phyloP scores from a whole-genome alignment of 495 filamentous ascomycete genomes.

The Hapsidospora chrysogenum region DNA sequence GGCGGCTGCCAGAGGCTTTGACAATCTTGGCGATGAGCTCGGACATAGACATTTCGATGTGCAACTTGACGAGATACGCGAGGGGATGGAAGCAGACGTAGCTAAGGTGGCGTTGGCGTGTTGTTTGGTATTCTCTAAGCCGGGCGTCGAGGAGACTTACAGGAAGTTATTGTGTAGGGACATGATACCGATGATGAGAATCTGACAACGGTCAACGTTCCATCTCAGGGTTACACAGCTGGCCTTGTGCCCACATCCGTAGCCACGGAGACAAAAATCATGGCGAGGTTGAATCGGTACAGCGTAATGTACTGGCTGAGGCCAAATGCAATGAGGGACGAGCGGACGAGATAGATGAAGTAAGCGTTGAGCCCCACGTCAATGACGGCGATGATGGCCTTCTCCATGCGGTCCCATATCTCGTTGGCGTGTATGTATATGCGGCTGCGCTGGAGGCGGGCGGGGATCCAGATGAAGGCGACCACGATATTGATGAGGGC shows the following conservation, averaged over 20 bases:
- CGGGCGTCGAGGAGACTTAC: slow-evolving; percentile 4
- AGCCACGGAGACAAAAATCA: slow-evolving; percentile 28
- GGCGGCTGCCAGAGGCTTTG: slow-evolving; percentile 2
- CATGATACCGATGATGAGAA: slow-evolving; percentile 15
- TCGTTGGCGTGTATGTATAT: slow-evolving; percentile 18
- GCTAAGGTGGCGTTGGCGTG: slow-evolving; percentile 2
- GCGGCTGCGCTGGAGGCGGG: slow-evolving; percentile 18
- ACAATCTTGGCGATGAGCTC: slow-evolving; percentile 24
- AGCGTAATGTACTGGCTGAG: slow-evolving; percentile 30
- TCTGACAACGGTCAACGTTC: slow-evolving; percentile 5
- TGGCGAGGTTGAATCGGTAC: slow-evolving; percentile 30
- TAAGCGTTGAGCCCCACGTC: slow-evolving; percentile 29
- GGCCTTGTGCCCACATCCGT: slow-evolving; percentile 28
- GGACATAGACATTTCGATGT: slow-evolving; percentile 39
- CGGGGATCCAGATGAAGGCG: slow-evolving; percentile 33
- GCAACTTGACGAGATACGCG: slow-evolving; percentile 31
- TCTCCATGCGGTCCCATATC: slow-evolving; percentile 33
- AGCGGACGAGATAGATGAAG: slow-evolving; percentile 29
- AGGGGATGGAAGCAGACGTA: slow-evolving; percentile 36
- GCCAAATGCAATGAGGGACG: slow-evolving; percentile 27
- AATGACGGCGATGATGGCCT: slow-evolving; percentile 27
- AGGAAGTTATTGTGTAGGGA: slow-evolving; percentile 10
- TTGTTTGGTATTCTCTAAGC: neutral
- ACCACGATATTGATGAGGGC: slow-evolving; percentile 29
- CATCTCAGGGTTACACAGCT: no score